Evolutionary conservation across 805 yeast genomes (phyloP).

Genomic region (Hanseniaspora vineae): DNA sequence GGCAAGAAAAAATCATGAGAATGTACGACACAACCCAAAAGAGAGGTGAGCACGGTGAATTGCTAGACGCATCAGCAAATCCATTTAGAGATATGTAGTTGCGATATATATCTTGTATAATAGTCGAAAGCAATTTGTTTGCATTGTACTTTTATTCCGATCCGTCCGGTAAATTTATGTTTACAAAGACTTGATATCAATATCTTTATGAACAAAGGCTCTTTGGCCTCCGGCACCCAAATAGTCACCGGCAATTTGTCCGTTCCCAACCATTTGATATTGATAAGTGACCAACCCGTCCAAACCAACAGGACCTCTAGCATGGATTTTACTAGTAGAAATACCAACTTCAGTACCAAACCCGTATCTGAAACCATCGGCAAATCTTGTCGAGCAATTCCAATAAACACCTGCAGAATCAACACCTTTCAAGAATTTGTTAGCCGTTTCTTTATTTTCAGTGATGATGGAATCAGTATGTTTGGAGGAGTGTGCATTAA

Average conservation of each 20-base stretch:
- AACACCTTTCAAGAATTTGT: conserved; percentile 64
- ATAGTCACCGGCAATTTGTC: conserved; percentile 87
- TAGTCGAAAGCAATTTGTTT: neutral
- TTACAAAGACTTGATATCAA: conserved; percentile 26
- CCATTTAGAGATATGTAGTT: conserved; percentile 15
- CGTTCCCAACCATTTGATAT: conserved; percentile 82
- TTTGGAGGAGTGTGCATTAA: conserved; percentile 84
- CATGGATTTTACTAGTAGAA: conserved; percentile 92
- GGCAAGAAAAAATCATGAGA: conserved; percentile 81
- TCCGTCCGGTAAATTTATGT: conserved; percentile 10
- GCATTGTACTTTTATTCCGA: neutral
- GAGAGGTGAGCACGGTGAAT: conserved; percentile 61
- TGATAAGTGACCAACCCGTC: conserved; percentile 96
- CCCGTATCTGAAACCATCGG: conserved; percentile 97
- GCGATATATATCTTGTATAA: neutral
- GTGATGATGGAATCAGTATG: conserved; percentile 93
- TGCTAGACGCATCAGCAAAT: conserved; percentile 29
- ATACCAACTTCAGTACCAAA: conserved; percentile 99
- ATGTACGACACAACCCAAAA: conserved; percentile 89
- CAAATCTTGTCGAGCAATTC: conserved; percentile 95
- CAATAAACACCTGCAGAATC: conserved; percentile 96
- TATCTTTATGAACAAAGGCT: conserved; percentile 61
- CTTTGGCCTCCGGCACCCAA: conserved; percentile 84
- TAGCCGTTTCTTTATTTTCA: conserved; percentile 56
- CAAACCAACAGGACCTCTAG: conserved; percentile 96